These are phyloP conservation scores for Zoysia pacifica DNA, from an alignment of 176 grass and related monocot species.

Conservation along the genomic window DNA sequence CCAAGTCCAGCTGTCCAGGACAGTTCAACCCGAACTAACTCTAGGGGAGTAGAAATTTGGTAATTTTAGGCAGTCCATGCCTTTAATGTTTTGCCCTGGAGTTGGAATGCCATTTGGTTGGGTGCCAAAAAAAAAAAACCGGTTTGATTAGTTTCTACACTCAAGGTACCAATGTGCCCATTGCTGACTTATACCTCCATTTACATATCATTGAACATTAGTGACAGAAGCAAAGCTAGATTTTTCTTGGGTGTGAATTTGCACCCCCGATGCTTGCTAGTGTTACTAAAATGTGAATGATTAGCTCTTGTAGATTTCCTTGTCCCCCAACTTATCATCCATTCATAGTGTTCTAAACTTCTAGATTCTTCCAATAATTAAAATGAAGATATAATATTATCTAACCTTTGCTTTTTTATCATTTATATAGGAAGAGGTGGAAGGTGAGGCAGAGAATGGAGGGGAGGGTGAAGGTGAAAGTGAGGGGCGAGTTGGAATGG, in stretches of 20 bases:
- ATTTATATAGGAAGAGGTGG: slow-evolving; percentile 70
- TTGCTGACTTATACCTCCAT: neutral
- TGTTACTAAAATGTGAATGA: slow-evolving; percentile 14
- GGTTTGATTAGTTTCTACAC: neutral
- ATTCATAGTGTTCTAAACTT: neutral
- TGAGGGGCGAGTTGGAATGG: slow-evolving; percentile 81
- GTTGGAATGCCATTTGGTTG: neutral
- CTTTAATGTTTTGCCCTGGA: neutral
- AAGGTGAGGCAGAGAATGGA: slow-evolving; percentile 77
- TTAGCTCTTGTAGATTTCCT: slow-evolving; percentile 15
- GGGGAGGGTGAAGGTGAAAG: slow-evolving; percentile 78
- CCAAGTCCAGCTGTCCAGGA: neutral
- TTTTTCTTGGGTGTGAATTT: slow-evolving; percentile 8
- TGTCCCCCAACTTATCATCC: slow-evolving; percentile 14
- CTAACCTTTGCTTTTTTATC: slow-evolving; percentile 29
- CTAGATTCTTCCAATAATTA: neutral
- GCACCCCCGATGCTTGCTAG: neutral
- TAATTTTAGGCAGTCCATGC: slow-evolving; percentile 1
- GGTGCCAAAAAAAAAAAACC: neutral
- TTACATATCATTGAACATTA: neutral
- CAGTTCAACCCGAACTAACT: slow-evolving; percentile 13
- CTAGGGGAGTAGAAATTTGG: neutral
- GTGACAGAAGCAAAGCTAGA: neutral
- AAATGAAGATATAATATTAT: neutral
- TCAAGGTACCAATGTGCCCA: neutral